phyloP scores from a whole-genome alignment of 257 asterid genomes.

The Solanum piurae region DNA sequence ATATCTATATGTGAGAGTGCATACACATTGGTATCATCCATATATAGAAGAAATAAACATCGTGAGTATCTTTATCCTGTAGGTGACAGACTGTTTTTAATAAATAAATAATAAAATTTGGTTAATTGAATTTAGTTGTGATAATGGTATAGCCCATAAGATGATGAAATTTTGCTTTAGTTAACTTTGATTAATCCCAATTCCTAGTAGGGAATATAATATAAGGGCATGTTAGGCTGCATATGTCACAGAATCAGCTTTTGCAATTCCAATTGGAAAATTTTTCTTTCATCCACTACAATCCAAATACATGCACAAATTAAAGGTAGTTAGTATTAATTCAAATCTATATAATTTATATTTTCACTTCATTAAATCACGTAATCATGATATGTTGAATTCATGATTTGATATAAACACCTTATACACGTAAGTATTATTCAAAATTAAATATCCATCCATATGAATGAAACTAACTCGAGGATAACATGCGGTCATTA shows the following conservation, averaged over 20 bases:
- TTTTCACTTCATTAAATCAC: neutral
- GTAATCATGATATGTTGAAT: neutral
- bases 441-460: neutral
- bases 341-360: no score
- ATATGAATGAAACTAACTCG: neutral
- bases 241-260: neutral
- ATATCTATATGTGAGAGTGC: neutral
- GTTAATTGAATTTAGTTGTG: neutral
- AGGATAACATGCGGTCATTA: neutral
- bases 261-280: neutral
- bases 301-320: neutral
- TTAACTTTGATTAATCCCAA: neutral
- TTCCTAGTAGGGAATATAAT: neutral
- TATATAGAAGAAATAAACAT: neutral
- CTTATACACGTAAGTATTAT: fast-evolving
- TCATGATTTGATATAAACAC: neutral
- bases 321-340: neutral
- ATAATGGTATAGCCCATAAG: neutral
- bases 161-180: neutral
- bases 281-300: neutral
- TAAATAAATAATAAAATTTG: neutral
- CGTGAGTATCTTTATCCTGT: neutral
- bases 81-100: neutral
- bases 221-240: neutral
- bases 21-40: neutral